Evolutionary conservation across 257 asterid genomes (phyloP), one percentile per base, ranked within the genome.

Genomic region (Verbena officinalis): DNA sequence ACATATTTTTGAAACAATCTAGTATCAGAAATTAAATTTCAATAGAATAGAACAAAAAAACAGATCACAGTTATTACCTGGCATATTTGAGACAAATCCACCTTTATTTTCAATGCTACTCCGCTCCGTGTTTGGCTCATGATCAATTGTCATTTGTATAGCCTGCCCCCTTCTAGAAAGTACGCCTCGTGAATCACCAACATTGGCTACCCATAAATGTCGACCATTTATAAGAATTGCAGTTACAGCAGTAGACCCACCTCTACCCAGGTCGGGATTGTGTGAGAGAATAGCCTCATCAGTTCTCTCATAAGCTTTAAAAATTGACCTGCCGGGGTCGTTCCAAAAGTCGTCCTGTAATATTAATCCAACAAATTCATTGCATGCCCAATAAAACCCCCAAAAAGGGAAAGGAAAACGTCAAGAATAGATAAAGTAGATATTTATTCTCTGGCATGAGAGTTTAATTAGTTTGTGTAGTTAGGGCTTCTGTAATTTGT

Each of bases 221-320:
- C 78, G 69, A 33, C 80, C 67, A 43, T 89, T 76, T 61, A 89
- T 73, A 17, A 92, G 83, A 70, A 92, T 83, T 2, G 96, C 98
- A 10, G 95, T 92, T 17, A 92, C 98, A 2, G 98, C 98, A 54
- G 98, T 92, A 24, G 98, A 92, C 10, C 98, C 98, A 39, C 98
- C 98, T 68, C 90, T 74, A 44, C 98, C 98, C 31, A 92, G 77
- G 70, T 92, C 95, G 4, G 96, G 88, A 70, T 42, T 75, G 78
- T 92, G 90, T 13, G 96, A 77, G 63, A 92, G 87, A 75, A 92
- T 89, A 20, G 93, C 93, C 71, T 87, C 84, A 64, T 92, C 98
- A 0, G 98, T 92, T 78, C 77, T 75, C 76, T 89, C 96, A 45
- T 92, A 92, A 52, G 98, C 90, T 74, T 79, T 89, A 19, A 78